phyloP scores from a whole-genome alignment of 768 basidiomycete genomes.

The Austroboletus eburneus region DNA sequence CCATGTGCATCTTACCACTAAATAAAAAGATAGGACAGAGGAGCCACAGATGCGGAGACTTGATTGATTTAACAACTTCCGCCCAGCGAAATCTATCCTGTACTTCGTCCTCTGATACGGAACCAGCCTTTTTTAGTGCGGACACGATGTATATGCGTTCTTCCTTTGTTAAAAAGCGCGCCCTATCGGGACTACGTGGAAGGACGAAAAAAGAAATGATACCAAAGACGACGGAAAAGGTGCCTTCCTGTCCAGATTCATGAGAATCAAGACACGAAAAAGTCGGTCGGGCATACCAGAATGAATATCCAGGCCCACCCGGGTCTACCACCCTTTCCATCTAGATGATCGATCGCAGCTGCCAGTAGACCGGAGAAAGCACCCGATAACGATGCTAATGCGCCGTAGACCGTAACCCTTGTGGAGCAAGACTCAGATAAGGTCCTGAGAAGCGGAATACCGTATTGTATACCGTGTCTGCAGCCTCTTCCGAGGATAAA shows the following conservation, averaged over 20 bases:
- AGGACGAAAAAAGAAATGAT: constrained; percentile 45
- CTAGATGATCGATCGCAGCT: constrained; percentile 52
- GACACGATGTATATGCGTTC: constrained; percentile 46
- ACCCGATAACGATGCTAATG: constrained; percentile 49
- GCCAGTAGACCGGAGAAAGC: constrained; percentile 65
- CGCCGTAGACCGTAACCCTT: constrained; percentile 37
- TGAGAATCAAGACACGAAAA: background rate
- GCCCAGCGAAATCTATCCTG: constrained; percentile 51
- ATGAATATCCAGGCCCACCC: constrained; percentile 67
- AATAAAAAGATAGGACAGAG: constrained; percentile 50
- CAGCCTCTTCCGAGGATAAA: constrained; percentile 32
- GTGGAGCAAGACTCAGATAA: background rate
- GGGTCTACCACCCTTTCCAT: constrained; percentile 44
- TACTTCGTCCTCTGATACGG: constrained; percentile 39
- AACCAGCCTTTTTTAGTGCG: constrained; percentile 18
- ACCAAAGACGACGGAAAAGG: constrained; percentile 60
- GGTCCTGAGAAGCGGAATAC: background rate
- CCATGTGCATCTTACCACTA: constrained; percentile 35
- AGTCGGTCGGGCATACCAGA: constrained; percentile 30
- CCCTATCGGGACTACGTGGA: constrained; percentile 39
- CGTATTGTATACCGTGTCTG: constrained; percentile 22
- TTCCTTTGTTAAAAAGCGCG: constrained; percentile 47
- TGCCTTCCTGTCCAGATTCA: constrained; percentile 41
- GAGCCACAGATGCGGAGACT: constrained; percentile 52
- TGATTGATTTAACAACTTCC: constrained; percentile 49